Conservation (phyloP, 306 rosid genomes). For the Quercus ilex region DNA sequence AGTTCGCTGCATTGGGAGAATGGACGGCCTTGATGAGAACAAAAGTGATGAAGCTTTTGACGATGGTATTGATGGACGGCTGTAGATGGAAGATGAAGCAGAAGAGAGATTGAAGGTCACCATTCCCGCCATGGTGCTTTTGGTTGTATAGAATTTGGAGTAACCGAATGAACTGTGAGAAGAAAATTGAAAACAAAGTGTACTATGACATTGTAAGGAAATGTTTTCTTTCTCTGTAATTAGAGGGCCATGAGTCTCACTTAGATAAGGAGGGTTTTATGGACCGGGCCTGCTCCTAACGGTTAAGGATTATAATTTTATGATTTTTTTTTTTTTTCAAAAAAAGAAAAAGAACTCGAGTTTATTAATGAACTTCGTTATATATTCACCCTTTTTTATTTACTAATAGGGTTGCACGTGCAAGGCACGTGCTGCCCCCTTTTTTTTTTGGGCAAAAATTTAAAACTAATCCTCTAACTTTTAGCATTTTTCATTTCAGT, state of each 20-base stretch:
- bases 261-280: conserved; percentile 1
- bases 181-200: not conserved
- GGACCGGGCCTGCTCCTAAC: not conserved
- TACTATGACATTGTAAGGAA: not conserved
- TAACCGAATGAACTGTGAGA: not conserved
- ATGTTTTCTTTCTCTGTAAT: not conserved
- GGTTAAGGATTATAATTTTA: too few species aligned
- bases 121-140: conserved; percentile 51
- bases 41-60: conserved; percentile 16
- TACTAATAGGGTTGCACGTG: too few species aligned
- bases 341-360: too few species aligned
- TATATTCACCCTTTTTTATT: too few species aligned
- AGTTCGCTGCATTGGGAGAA: conserved; percentile 33
- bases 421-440: too few species aligned
- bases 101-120: conserved; percentile 41
- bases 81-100: conserved; percentile 32
- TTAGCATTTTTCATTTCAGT: too few species aligned
- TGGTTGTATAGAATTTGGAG: not conserved
- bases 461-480: too few species aligned
- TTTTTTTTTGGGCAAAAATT: too few species aligned
- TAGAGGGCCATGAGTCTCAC: not conserved
- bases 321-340: too few species aligned
- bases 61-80: conserved; percentile 20
- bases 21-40: conserved; percentile 35
- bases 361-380: too few species aligned